A percentile compares a stretch with the other conserved stretches of the same genome.
phyloP scores from a whole-genome alignment of 768 basidiomycete species.

The Hygrophoropsis aurantiaca region DNA sequence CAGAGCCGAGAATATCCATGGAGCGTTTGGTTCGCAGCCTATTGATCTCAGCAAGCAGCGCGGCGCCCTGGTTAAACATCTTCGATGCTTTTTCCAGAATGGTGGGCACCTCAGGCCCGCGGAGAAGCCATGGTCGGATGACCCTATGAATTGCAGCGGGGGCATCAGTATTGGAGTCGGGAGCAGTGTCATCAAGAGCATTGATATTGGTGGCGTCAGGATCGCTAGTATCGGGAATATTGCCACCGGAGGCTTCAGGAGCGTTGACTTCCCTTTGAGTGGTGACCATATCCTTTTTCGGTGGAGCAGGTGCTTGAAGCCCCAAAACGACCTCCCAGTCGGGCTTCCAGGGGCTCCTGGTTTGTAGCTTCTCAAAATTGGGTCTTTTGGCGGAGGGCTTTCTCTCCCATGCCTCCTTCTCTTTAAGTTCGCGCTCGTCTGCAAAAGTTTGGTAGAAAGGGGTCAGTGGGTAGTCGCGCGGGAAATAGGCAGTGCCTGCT shows the following conservation, averaged over 20 bases:
- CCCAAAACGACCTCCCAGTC: slow-evolving; percentile 79
- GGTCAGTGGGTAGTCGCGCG: slow-evolving; percentile 74
- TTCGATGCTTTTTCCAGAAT: slow-evolving; percentile 44
- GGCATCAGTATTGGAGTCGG: slow-evolving; percentile 11
- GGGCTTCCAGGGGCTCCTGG: slow-evolving; percentile 69
- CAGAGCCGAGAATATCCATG: slow-evolving; percentile 37
- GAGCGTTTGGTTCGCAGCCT: slow-evolving; percentile 55
- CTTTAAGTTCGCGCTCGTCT: slow-evolving; percentile 47
- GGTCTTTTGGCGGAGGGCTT: slow-evolving; percentile 87
- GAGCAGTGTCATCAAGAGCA: neutral
- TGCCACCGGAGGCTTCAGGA: too few relatives aligned
- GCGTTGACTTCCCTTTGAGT: slow-evolving; percentile 53
- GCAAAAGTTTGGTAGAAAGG: slow-evolving; percentile 53
- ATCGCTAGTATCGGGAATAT: too few relatives aligned
- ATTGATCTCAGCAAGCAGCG: slow-evolving; percentile 57
- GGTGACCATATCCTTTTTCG: slow-evolving; percentile 42
- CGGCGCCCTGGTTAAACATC: slow-evolving; percentile 40
- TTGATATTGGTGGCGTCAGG: slow-evolving; percentile 2
- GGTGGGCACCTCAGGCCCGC: slow-evolving; percentile 47
- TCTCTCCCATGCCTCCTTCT: slow-evolving; percentile 65
- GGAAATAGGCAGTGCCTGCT: slow-evolving; percentile 72
- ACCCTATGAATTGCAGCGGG: slow-evolving; percentile 1
- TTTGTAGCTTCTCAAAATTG: slow-evolving; percentile 66
- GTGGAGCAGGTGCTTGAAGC: slow-evolving; percentile 25
- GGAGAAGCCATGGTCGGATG: slow-evolving; percentile 66